These are phyloP conservation scores for Coffea eugenioides DNA, from an alignment of 257 asterid species.

Conservation along the genomic window DNA sequence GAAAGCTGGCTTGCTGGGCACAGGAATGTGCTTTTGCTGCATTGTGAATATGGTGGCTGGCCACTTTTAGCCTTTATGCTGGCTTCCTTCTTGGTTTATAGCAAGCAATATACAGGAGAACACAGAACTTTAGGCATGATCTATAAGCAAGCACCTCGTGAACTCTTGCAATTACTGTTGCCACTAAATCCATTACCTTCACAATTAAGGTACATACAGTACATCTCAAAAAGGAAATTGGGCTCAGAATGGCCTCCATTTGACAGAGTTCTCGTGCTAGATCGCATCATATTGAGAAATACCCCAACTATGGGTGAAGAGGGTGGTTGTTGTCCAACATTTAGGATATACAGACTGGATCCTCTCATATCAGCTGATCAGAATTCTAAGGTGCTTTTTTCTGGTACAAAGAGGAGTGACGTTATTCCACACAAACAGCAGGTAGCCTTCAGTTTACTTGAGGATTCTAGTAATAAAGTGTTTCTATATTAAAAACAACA, in stretches of 20 bases:
- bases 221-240: constrained; percentile 57
- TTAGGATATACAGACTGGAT: constrained; percentile 61
- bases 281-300: constrained; percentile 44
- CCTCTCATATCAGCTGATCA: constrained; percentile 54
- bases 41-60: constrained; percentile 55
- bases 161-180: constrained; percentile 35
- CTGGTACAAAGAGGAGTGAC: constrained; percentile 37
- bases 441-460: constrained; percentile 36
- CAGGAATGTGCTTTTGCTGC: constrained; percentile 60
- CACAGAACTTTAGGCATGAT: constrained; percentile 61
- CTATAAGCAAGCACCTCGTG: constrained; percentile 61
- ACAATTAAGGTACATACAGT: constrained; percentile 66
- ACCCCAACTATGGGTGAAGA: constrained; percentile 50
- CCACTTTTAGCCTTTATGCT: constrained; percentile 57
- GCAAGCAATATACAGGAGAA: constrained; percentile 49
- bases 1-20: constrained; percentile 68
- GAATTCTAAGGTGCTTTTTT: constrained; percentile 46
- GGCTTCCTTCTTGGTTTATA: constrained; percentile 54
- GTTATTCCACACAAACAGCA: constrained; percentile 38
- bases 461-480: neutral
- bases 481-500: too few relatives aligned
- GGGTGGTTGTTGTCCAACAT: constrained; percentile 54
- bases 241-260: constrained; percentile 55
- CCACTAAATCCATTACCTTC: constrained; percentile 69
- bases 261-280: constrained; percentile 53